phyloP scores from a whole-genome alignment of 257 asterid species.

The Scutellaria minor region DNA sequence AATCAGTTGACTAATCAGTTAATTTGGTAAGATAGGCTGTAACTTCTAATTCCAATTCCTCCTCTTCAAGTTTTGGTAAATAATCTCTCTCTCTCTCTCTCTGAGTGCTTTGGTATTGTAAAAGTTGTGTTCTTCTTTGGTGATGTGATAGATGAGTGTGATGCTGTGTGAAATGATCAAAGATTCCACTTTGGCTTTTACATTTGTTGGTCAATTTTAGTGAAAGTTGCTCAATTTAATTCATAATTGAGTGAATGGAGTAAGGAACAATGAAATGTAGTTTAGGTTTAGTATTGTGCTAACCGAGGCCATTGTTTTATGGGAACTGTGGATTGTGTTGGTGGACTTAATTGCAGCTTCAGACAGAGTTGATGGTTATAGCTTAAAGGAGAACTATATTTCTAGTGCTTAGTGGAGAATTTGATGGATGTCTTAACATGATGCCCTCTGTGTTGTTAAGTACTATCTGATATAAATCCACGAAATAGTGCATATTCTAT shows the following conservation, averaged over 20 bases:
- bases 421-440: conserved; percentile 23
- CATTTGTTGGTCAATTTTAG: conserved; percentile 12
- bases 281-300: not conserved
- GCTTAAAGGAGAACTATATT: not conserved
- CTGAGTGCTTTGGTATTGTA: conserved; percentile 16
- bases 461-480: not conserved
- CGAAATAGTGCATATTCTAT: no score
- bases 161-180: conserved; percentile 3
- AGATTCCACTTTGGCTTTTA: conserved; percentile 10
- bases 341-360: conserved; percentile 10
- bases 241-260: conserved; percentile 2
- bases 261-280: conserved; percentile 5
- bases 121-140: not conserved
- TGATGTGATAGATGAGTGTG: conserved; percentile 16
- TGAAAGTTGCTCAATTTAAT: conserved; percentile 4
- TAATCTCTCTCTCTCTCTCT: not conserved
- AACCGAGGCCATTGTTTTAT: not conserved
- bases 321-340: not conserved
- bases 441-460: not conserved
- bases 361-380: not conserved
- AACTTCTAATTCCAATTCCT: not conserved
- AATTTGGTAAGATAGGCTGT: not conserved
- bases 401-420: not conserved
- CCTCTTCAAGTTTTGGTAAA: not conserved
- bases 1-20: conserved; percentile 12